phyloP scores from a whole-genome alignment of 306 rosid species.

The Trifolium pratense region DNA sequence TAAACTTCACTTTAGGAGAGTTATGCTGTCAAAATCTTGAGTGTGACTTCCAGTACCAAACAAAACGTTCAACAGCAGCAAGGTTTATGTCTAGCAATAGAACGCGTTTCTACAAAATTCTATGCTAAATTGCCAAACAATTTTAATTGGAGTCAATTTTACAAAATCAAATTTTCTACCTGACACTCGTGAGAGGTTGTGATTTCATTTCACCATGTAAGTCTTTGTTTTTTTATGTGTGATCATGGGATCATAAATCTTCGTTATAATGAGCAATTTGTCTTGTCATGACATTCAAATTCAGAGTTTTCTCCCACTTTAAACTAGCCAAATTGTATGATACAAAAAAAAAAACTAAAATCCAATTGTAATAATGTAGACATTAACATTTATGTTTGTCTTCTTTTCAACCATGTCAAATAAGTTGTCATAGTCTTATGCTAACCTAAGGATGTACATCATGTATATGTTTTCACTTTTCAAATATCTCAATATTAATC shows the following conservation, averaged over 20 bases:
- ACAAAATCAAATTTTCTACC: too few relatives aligned
- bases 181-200: too few relatives aligned
- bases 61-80: constrained; percentile 21
- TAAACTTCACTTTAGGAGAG: not conserved
- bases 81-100: not conserved
- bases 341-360: too few relatives aligned
- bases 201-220: too few relatives aligned
- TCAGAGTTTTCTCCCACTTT: not conserved
- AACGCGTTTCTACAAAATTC: constrained; percentile 22
- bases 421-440: not conserved
- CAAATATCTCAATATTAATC: too few relatives aligned
- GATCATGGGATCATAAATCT: too few relatives aligned
- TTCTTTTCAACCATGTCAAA: not conserved
- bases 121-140: not conserved
- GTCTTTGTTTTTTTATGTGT: too few relatives aligned
- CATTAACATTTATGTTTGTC: not conserved
- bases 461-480: too few relatives aligned
- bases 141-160: too few relatives aligned
- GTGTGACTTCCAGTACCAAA: constrained; percentile 19
- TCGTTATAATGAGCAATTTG: too few relatives aligned
- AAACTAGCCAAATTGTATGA: not conserved
- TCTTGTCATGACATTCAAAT: not conserved
- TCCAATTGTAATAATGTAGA: not conserved
- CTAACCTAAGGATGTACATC: not conserved
- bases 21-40: constrained; percentile 33